These are phyloP conservation scores for Colletotrichum sp. DNA, from an alignment of 2,329 filamentous ascomycete genomes.

Conservation along the genomic window DNA sequence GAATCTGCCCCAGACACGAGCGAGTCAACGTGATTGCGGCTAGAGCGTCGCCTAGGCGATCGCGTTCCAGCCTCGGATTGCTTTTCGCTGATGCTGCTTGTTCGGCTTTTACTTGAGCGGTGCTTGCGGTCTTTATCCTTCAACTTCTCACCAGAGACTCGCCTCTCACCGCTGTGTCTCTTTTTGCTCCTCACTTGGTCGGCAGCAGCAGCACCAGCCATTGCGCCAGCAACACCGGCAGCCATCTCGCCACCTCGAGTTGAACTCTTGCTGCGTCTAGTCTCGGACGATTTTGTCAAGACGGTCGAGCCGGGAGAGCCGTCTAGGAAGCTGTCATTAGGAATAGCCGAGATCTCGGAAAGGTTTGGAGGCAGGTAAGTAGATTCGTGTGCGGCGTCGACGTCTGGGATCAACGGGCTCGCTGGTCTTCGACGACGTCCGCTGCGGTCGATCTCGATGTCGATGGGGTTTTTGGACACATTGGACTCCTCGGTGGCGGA, in stretches of 20 bases:
- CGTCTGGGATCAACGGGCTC: constrained; percentile 69
- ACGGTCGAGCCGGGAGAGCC: constrained; percentile 45
- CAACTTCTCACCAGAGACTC: constrained; percentile 39
- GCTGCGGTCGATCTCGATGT: constrained; percentile 79
- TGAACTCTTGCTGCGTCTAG: constrained; percentile 48
- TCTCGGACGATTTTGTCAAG: constrained; percentile 32
- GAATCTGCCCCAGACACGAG: constrained; percentile 59
- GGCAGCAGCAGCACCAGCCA: constrained; percentile 41
- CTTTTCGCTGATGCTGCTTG: constrained; percentile 54
- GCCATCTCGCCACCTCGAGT: constrained; percentile 42
- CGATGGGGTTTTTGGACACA: constrained; percentile 77
- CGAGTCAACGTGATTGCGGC: constrained; percentile 57
- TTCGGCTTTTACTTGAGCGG: constrained; percentile 53
- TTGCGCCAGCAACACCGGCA: constrained; percentile 40
- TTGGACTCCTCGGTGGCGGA: constrained; percentile 83
- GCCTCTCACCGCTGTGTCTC: constrained; percentile 46
- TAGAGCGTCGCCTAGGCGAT: constrained; percentile 55
- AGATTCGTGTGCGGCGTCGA: constrained; percentile 56
- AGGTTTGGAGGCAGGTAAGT: constrained; percentile 69
- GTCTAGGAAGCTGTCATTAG: constrained; percentile 66
- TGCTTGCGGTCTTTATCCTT: constrained; percentile 58
- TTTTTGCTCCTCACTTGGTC: constrained; percentile 52
- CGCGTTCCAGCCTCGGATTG: constrained; percentile 47
- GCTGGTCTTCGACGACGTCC: constrained; percentile 64
- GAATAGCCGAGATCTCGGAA: constrained; percentile 86